phyloP scores from a whole-genome alignment of 306 rosid genomes.

The Potentilla sterilis region DNA sequence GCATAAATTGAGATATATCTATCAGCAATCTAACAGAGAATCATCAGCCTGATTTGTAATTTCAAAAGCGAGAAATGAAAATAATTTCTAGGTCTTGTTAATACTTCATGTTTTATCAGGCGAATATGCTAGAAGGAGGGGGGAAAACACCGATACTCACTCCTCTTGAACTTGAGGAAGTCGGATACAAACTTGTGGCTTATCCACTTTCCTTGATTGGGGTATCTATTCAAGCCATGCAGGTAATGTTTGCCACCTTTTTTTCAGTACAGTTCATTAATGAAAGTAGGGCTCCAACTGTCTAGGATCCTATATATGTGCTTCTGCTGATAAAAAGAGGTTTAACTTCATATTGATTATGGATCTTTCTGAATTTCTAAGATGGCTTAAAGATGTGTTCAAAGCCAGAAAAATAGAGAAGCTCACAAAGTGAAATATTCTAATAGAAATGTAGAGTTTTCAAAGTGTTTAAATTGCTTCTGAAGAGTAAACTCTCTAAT shows the following conservation, averaged over 20 bases:
- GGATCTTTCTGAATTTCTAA: background rate
- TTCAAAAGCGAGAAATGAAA: background rate
- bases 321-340: background rate
- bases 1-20: background rate
- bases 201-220: conserved; percentile 93
- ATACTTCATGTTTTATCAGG: conserved; percentile 43
- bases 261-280: background rate
- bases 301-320: conserved; percentile 1
- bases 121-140: conserved; percentile 98
- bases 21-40: background rate
- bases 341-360: background rate
- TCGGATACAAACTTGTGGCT: conserved; percentile 75
- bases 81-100: conserved; percentile 14
- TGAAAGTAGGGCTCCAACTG: background rate
- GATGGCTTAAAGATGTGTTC: background rate
- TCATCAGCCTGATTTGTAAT: background rate
- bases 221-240: conserved; percentile 86
- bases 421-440: background rate
- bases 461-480: background rate
- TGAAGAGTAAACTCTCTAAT: background rate
- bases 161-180: conserved; percentile 75
- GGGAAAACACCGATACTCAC: conserved; percentile 82
- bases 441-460: background rate
- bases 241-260: conserved; percentile 50
- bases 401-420: background rate